Evolutionary conservation across 2,329 filamentous ascomycete species (phyloP), one percentile per base, ranked within the genome.

Genomic region (Epichloe hybrida): DNA sequence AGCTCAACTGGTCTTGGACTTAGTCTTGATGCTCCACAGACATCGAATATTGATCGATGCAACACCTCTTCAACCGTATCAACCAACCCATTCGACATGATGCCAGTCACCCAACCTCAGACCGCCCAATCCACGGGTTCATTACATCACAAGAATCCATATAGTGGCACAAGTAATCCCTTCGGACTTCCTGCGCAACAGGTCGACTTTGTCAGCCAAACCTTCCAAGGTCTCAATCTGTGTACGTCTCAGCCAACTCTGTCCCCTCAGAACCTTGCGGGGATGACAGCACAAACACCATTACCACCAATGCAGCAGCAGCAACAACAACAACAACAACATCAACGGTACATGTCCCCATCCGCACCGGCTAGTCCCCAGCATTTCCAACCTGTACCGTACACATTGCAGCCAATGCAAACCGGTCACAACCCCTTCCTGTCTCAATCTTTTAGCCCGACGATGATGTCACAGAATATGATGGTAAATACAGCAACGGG

Each of bases 221-320:
- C 85, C 1, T 86, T 95, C 60, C 83, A 90, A 61, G 81, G 79
- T 55, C 75, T 95, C 66, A 81, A 86, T 38, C 69, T 95, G 2
- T 80, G 79, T 23, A 65, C 65, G 47, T 54, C 69, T 40, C 80
- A 81, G 57, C 79, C 53, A 34, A 50, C 79, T 38, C 71, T 89
- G n/a, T 13, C 38, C 9, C 13, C 40, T 7, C 81, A 89, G 60
- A 81, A 83, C 50, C 90, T 86, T 1, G 85, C 86, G 50, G 86
- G 31, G n/a, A 39, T 44, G 17, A 39, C 23, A 11, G 27, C 44
- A 15, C 52, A 44, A 21, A 34, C 20, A 13, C 34, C 42, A n/a
- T 41, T 36, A 11, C 23, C 42, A 17, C 47, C 35, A 38, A 17
- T 37, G 15, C 50, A 37, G 12, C 57, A 69, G 38, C 68, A 68